phyloP scores from a whole-genome alignment of 2,329 filamentous ascomycete genomes.

The Pseudogymnoascus sp. region DNA sequence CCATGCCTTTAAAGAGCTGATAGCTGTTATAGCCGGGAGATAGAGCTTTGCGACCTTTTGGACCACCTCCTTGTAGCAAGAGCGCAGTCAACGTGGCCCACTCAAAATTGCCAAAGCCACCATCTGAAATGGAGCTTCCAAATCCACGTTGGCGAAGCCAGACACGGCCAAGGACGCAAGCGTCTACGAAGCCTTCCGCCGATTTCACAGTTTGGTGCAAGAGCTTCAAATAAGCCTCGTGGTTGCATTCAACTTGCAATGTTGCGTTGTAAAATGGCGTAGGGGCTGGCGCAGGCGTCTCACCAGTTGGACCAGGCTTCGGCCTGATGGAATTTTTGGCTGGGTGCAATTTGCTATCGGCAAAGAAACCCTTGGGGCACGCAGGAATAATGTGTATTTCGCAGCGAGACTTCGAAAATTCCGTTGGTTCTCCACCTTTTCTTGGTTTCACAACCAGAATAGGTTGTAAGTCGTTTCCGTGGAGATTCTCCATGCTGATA shows the following conservation, averaged over 20 bases:
- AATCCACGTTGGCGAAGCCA: constrained; percentile 90
- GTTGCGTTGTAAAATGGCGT: constrained; percentile 89
- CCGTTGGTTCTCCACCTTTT: constrained; percentile 12
- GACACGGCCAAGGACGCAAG: constrained; percentile 74
- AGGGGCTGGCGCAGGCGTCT: constrained; percentile 33
- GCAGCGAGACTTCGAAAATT: constrained; percentile 38
- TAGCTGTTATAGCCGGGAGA: constrained; percentile 79
- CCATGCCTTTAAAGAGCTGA: constrained; percentile 85
- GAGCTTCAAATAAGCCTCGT: constrained; percentile 66
- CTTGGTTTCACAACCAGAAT: constrained; percentile 43
- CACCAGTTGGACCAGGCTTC: constrained; percentile 38
- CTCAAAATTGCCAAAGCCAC: constrained; percentile 90
- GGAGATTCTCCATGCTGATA: constrained; percentile 55
- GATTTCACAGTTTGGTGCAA: constrained; percentile 61
- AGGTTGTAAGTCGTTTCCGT: constrained; percentile 71
- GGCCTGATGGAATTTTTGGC: constrained; percentile 61
- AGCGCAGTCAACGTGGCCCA: constrained; percentile 77
- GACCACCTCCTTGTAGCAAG: constrained; percentile 68
- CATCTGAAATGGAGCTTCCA: constrained; percentile 55
- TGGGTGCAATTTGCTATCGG: constrained; percentile 61
- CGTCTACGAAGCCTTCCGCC: constrained; percentile 56
- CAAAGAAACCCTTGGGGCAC: constrained; percentile 60
- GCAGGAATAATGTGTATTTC: constrained; percentile 72
- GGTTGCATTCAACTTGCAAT: constrained; percentile 67
- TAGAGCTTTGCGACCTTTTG: constrained; percentile 62